A percentile compares a stretch with the other conserved stretches of the same genome.
phyloP scores from a whole-genome alignment of 371 early-diverging fungal genomes.

The Syncephalastrum sp. region DNA sequence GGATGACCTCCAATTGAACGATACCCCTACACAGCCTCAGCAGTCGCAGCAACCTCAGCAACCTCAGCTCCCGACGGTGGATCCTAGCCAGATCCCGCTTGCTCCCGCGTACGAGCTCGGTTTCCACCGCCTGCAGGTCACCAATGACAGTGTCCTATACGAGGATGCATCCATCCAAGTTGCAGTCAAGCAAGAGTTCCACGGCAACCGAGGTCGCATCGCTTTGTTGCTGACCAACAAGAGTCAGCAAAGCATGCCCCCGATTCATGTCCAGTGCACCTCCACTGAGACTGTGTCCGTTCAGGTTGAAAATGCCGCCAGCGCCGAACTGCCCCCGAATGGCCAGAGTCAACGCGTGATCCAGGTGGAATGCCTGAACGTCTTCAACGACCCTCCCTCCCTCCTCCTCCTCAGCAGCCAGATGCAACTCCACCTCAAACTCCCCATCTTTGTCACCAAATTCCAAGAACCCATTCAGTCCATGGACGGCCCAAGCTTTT shows the following conservation, averaged over 20 bases:
- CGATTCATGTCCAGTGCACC: constrained; percentile 1
- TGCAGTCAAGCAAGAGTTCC: constrained; percentile 87
- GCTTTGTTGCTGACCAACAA: constrained; percentile 91
- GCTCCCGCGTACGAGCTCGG: constrained; percentile 58
- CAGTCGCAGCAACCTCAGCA: constrained; percentile 3
- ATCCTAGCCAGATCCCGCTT: constrained; percentile 31
- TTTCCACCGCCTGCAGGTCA: constrained; percentile 61
- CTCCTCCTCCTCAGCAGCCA: constrained; percentile 65
- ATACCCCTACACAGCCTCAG: neutral
- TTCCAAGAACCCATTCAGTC: constrained; percentile 83
- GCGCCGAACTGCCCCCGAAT: constrained; percentile 19
- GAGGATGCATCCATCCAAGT: constrained; percentile 86
- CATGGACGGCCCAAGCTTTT: constrained; percentile 82
- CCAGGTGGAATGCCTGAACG: constrained; percentile 65
- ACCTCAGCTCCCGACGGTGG: constrained; percentile 3
- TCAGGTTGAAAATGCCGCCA: neutral
- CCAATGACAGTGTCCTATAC: constrained; percentile 84
- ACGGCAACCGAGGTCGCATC: constrained; percentile 80
- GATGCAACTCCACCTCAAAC: constrained; percentile 55
- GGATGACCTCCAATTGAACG: constrained; percentile 28
- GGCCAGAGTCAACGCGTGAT: constrained; percentile 78
- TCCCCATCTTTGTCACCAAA: constrained; percentile 82
- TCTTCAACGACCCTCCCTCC: constrained; percentile 58
- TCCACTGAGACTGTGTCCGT: constrained; percentile 6
- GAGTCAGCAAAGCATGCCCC: constrained; percentile 33